Base-by-base conservation (phyloP, 257 asterid species). In the Lycium ferocissimum region DNA sequence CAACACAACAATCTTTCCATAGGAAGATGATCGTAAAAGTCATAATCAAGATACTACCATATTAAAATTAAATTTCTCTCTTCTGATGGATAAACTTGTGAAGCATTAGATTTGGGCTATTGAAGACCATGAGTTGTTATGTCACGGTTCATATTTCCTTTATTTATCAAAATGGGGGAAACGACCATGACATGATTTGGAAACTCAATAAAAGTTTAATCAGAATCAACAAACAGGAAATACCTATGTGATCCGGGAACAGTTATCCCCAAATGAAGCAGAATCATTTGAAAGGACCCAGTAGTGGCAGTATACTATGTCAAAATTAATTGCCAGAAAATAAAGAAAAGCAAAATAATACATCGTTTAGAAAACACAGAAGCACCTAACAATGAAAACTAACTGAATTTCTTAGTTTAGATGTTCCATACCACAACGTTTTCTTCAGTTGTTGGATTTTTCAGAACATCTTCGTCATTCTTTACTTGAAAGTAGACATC, bases 401-500 rank as follows among this genome's bases (percentile, higher is more conserved):
- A 76, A 26, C 82, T 26, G 45, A 76, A 51, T 53, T 76, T 76
- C 26, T 76, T 51, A 76, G 47, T 51, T 51, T 33, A 76, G 51
- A 7, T 83, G 67, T 53, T 71, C 54, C 92, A 82, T 88, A 96
- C 99, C 99, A 96, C 98, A 62, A 91, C 65, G 67, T 89, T 96
- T 86, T 96, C 99, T 82, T 94, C 97, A 62, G 89, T 80, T 61
- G 98, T 90, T 10, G 95, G 93, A 26, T 91, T 89, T 86, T 94
- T 95, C 91, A 95, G 88, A 85, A 96, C 90, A 85, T 96, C 98
- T 88, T 95, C 97, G 62, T 92, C 98, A 86, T 93, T 93, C 94
- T 95, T 96, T 88, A 94, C 98, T 90, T 94, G 99, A 86, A 97
- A 95, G 95, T 97, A 97, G 69, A 97, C 89, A 92, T 92, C 99